Base-by-base conservation (phyloP, 2,329 filamentous ascomycete species). In the Fusarium anguioides region DNA sequence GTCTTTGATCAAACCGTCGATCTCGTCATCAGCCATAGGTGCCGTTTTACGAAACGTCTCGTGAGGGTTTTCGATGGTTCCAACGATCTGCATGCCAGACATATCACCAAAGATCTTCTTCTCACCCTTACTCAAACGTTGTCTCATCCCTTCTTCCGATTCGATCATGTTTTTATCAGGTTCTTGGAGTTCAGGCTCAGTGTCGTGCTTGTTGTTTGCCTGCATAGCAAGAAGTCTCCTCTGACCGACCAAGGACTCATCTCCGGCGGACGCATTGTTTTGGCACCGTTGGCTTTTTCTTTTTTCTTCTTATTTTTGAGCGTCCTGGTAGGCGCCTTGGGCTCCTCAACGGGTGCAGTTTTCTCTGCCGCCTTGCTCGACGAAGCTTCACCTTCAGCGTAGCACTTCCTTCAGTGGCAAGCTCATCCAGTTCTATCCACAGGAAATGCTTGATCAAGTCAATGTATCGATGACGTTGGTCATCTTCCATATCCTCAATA, bases 401-500 rank as follows among this genome's bases (percentile, higher is more conserved):
- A 4, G 39, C 17, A 12, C 31, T 7, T 9, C 41, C n/a, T 10
- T 35, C 6, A 12, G 12, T 14, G 0, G 48, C 39, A 5, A 20
- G 18, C 4, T 52, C 36, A n/a, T 33, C 21, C 2, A 36, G 26
- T 3, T 73, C 57, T 58, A 75, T 64, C 74, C 72, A 75, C 8
- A 75, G 67, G 17, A 75, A 75, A 26, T 75, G 68, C 44, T 67
- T 73, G 35, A 75, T 74, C 59, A 75, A 44, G 12, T 75, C 72
- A 26, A 75, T 68, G 41, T 71, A 75, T 6, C 62, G 66, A 20
- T 72, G 26, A 17, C 74, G 64, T 31, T 68, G 70, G 20, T 72
- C 60, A 18, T 68, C 21, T 3, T 68, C 64, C 44, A 71, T 41
- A 15, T 75, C 72, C 37, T 74, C 60, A 8, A 75, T 75, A 4